Evolutionary conservation across 1,284 basidiomycete genomes (phyloP), one percentile per base, ranked within the genome.

Genomic region (Apiotrichum siamense): DNA sequence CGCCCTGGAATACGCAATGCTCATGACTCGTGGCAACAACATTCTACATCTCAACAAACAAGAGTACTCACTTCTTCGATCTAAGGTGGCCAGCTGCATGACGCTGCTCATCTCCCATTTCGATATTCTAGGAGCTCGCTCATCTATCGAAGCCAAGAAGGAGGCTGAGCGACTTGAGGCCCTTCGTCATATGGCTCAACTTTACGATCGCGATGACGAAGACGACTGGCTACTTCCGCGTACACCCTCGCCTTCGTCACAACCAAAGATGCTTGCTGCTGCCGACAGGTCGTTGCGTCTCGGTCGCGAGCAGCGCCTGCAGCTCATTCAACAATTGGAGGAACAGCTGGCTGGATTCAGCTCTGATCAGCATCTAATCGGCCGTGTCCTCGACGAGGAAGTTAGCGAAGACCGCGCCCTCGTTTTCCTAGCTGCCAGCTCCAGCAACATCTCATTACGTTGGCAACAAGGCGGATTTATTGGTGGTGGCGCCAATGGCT

Each of bases 381-480:
- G 92, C 15, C 87, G 88, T 45, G 92, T 96, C 1, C 79, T 97
- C 32, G 90, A 96, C 69, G 85, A 89, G 62, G 87, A 91, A 67
- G 89, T 87, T 51, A 81, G 85, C 18, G 93, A 96, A 72, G 92
- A 97, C 69, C 83, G 88, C 42, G 90, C 91, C 0, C 77, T 94
- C 42, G 85, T 92, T 7, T 92, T 91, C 77, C 81, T 96, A 44
- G 92, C 94, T 1, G 89, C 88, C 2, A 89, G 89, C 15, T 86
- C 86, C 44, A 93, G 91, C 41, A 96, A 94, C 63, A 91, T 98
- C 55, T 91, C 92, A 4, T 87, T 98, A 58, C 85, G 91, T 27
- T 99, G 96, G 96, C 96, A 98, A 73, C 96, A 98, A 73, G 93
- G 94, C 29, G 84, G 87, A 49, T 97, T 97, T 75, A 97, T 99